Base-by-base conservation (phyloP, 2,329 filamentous ascomycete genomes). In the Leptodontidium sp. region DNA sequence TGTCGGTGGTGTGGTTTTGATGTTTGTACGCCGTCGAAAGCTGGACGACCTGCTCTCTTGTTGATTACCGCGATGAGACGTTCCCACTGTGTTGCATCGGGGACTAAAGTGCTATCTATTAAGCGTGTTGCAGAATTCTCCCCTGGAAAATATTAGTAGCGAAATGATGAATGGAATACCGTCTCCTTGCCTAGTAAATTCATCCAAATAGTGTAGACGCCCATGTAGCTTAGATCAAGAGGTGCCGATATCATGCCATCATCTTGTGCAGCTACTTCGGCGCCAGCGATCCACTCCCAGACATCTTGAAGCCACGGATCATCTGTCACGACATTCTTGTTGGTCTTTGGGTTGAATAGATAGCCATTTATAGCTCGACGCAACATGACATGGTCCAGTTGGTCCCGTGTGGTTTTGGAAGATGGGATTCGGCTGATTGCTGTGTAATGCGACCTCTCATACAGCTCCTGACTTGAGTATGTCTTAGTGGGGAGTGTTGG, bases 281-380 rank as follows among this genome's bases (percentile, higher is more conserved):
- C 89, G 69, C 87, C 88, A 68, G 87, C 84, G 59, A 94, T 84
- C 84, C 92, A 93, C 58, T 88, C 87, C 93, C 93, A 97, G n/a
- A 92, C 82, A 66, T 92, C 90, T 67, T 89, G 86, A n/a, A 95
- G 82, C 87, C 91, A 93, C 38, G 87, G 87, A 75, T 94, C 90
- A 69, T 93, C 91, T 6, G 85, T 82, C 1, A 92, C 85, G n/a
- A 94, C 86, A 6, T 84, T 80, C 70, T 86, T 86, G 75, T 96
- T 96, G 59, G 82, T 85, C 17, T 81, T 80, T 68, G 88, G 89
- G 74, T 94, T 83, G 70, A 91, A 90, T 0, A 90, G 79, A 70
- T 91, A 91, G 65, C 83, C 85, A 73, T 88, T 87, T 70, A 86
- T 86, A 8, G 88, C 87, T 17, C 89, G 86, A 47, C 87, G 79